Evolutionary conservation across 352 stramenopile genomes (phyloP).

Genomic region (Phytophthora parvispora): DNA sequence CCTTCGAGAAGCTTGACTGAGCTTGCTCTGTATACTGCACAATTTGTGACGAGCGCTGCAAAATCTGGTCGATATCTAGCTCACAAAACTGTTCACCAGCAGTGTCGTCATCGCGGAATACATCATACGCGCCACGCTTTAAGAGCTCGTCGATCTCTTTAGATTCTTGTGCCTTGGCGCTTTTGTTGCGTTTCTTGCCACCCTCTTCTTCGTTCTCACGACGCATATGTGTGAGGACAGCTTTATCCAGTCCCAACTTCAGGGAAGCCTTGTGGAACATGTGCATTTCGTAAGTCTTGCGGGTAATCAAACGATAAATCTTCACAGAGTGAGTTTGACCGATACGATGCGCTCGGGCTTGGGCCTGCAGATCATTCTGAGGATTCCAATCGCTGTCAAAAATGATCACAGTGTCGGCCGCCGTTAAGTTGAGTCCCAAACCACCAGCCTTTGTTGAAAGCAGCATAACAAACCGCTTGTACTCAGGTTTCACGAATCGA

Average conservation of each 20-base stretch:
- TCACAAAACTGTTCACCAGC: constrained; percentile 97
- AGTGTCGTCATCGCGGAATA: constrained; percentile 93
- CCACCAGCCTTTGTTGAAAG: constrained; percentile 98
- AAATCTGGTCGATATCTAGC: constrained; percentile 98
- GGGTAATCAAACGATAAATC: constrained; percentile 91
- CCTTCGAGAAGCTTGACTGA: constrained; percentile 93
- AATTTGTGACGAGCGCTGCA: constrained; percentile 91
- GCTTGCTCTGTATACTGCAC: constrained; percentile 90
- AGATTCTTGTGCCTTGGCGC: constrained; percentile 83
- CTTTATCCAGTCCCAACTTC: constrained; percentile 95
- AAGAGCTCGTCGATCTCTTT: constrained; percentile 95
- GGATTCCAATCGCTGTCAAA: constrained; percentile 99
- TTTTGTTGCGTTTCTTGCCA: constrained; percentile 82
- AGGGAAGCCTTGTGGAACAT: constrained; percentile 96
- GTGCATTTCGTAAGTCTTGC: constrained; percentile 96
- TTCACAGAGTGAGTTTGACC: constrained; percentile 93
- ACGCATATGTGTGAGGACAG: constrained; percentile 93
- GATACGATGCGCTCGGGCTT: constrained; percentile 93
- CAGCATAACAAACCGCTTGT: constrained; percentile 98
- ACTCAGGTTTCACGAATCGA: constrained; percentile 92
- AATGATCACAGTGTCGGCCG: constrained; percentile 98
- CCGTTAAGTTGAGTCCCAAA: constrained; percentile 93
- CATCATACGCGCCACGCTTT: constrained; percentile 93
- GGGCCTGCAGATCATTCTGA: constrained; percentile 97
- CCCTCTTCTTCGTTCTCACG: constrained; percentile 88